A percentile compares a stretch with the other conserved stretches of the same genome.
Conservation (phyloP, 768 basidiomycete species). For the Leucogyrophana mollusca region DNA sequence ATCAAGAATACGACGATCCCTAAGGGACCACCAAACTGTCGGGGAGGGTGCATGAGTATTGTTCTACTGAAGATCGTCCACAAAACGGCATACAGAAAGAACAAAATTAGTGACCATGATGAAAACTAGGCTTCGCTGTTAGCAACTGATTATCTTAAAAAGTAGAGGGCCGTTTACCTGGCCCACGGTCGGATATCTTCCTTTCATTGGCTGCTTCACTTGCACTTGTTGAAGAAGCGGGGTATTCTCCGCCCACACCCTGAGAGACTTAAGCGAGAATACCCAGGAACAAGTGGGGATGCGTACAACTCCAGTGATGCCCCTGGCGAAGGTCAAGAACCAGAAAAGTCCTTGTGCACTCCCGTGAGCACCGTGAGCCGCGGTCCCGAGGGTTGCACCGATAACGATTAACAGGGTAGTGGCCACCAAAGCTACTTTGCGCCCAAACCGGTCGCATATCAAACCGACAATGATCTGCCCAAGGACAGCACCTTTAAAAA, state of each 20-base stretch:
- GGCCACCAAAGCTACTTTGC: constrained; percentile 69
- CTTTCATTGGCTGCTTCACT: constrained; percentile 75
- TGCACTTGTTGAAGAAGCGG: constrained; percentile 67
- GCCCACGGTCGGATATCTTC: constrained; percentile 56
- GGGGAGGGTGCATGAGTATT: constrained; percentile 2
- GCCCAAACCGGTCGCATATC: constrained; percentile 70
- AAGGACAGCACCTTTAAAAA: constrained; percentile 50
- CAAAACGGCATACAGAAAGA: constrained; percentile 44
- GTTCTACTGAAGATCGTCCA: not conserved
- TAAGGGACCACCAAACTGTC: constrained; percentile 63
- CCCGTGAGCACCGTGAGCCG: constrained; percentile 60
- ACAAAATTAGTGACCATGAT: constrained; percentile 78
- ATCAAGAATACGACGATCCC: constrained; percentile 67
- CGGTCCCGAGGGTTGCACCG: constrained; percentile 67
- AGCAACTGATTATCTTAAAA: constrained; percentile 1
- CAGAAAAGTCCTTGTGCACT: constrained; percentile 63
- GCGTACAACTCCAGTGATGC: constrained; percentile 64
- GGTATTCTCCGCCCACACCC: constrained; percentile 80
- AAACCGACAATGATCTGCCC: constrained; percentile 65
- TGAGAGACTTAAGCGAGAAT: constrained; percentile 19
- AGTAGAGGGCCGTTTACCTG: constrained; percentile 35
- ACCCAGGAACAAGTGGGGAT: not conserved
- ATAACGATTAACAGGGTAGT: constrained; percentile 71
- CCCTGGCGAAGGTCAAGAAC: constrained; percentile 72
- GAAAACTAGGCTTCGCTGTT: constrained; percentile 44